Percentiles rank a stretch among this genome's conserved stretches.
These are phyloP conservation scores for Ambispora gerdemannii DNA, from an alignment of 192 early-diverging fungal genomes.

Conservation along the genomic window DNA sequence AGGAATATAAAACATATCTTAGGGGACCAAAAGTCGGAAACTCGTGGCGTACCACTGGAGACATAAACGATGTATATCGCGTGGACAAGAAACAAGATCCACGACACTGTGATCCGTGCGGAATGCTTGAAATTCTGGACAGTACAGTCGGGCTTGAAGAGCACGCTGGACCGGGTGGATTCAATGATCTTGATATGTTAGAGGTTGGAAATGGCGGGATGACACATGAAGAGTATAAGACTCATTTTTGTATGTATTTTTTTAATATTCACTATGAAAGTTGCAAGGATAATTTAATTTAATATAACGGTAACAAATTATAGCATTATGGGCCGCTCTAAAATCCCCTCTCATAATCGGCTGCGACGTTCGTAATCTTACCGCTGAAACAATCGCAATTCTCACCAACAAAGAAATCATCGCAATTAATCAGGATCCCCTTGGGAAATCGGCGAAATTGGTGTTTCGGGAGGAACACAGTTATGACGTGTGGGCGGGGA, in stretches of 20 bases:
- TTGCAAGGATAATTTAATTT: not conserved
- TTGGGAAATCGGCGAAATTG: constrained; percentile 37
- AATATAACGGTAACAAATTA: not conserved
- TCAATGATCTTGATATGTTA: constrained; percentile 56
- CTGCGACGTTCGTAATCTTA: constrained; percentile 45
- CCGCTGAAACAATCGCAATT: constrained; percentile 34
- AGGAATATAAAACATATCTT: not conserved
- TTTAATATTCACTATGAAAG: not conserved
- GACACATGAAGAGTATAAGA: constrained; percentile 35
- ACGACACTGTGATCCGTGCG: constrained; percentile 1
- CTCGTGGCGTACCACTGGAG: constrained; percentile 35
- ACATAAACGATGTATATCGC: constrained; percentile 32
- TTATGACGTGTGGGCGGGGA: not conserved
- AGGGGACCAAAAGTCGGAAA: constrained; percentile 38
- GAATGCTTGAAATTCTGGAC: constrained; percentile 12
- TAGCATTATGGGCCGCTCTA: constrained; percentile 51
- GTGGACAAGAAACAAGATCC: not conserved
- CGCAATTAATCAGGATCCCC: constrained; percentile 58
- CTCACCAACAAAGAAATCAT: constrained; percentile 52
- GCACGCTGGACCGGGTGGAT: constrained; percentile 41
- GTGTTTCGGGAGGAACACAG: not conserved
- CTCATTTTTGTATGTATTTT: constrained; percentile 1
- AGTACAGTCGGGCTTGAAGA: constrained; percentile 3
- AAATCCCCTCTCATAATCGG: constrained; percentile 59
- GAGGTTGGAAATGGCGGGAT: constrained; percentile 56